Evolutionary conservation across 306 rosid genomes (phyloP), one percentile per base, ranked within the genome.

Genomic region (Quercus agrifolia): DNA sequence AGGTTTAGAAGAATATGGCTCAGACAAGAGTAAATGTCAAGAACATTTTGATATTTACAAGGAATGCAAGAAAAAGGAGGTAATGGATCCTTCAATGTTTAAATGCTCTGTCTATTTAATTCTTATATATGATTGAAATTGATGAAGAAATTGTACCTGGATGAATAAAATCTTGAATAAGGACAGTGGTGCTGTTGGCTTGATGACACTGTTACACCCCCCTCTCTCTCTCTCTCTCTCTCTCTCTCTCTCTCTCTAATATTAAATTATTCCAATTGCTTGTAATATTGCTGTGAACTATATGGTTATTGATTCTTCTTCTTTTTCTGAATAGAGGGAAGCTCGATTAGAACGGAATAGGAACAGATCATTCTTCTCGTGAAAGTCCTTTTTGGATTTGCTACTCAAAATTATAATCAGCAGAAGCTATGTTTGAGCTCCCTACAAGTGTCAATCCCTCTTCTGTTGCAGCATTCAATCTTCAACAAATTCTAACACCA

Each of bases 41-140:
- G 90, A 87, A 70, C 97, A 92, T 71, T 94, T 94, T 81, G 93
- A 92, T 79, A 81, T 91, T 74, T 94, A 94, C 89, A 94, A 92
- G 90, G 97, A 91, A 88, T 94, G 99, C 83, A 94, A 94, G 90
- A 94, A 92, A 85, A 91, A 87, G 75, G 99, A 94, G 99, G 99
- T 94, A 89, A 44, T 56, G 35, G 21, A 80, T 67, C 27, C 55
- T 77, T 35, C 2, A 77, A 5, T 74, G 57, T 74, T 76, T 55
- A 8, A 80, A 52, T 61, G n/a, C 23, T 41, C 21, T 74, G 21
- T 79, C 51, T 8, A 25, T 62, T 67, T 6, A 77, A 27, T 25
- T 70, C 27, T 28, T 80, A 20, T 82, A 10, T 19, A 38, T 70
- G 72, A 44, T 64, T 28, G 33, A 76, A 25, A 52, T 64, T 23